Base-by-base conservation (phyloP, 768 basidiomycete species). In the Lanmaoa rubissima region DNA sequence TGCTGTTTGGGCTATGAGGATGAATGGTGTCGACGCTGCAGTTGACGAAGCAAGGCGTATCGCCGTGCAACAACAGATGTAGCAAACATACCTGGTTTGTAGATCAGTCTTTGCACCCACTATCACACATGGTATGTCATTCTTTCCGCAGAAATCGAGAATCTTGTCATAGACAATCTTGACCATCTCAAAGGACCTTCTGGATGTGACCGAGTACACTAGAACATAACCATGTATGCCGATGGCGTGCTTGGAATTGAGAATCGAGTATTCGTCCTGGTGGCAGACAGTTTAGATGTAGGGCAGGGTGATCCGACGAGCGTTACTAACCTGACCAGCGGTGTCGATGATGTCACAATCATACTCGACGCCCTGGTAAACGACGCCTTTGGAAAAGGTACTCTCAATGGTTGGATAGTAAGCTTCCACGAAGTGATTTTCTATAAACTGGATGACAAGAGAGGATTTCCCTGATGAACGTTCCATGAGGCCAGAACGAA, bases 341-440 rank as follows among this genome's bases (percentile, higher is more conserved):
- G 94, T 96, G 73, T 98, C 96, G 65, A 98, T 92, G 76, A 98
- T 95, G 75, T 96, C 94, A 75, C 94, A 95, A 58, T 94, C 88
- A 67, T 94, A 98, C 67, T 95, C 92, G 34, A 87, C 80, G 48
- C 94, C 95, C 54, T 91, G 92, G 77, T 90, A 88, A 55, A 81
- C 82, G 67, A 98, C 85, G 57, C 80, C 86, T 80, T 96, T 97
- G 50, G 85, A 80, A 72, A 87, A 90, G 13, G 89, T 92, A 63
- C 81, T 85, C 74, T 98, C 95, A 68, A 96, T 96, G 49, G 94
- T 98, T 39, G 96, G 96, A 76, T 93, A 94, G 78, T 98, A 98
- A 9, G 87, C 80, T 58, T 96, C 94, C 71, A 88, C 82, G 69
- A 97, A 98, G 65, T 89, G 84, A 64, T 90, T 88, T 75, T 97